These are phyloP conservation scores for Tephrocybe sp. DNA, from an alignment of 768 basidiomycete genomes.

Conservation along the genomic window DNA sequence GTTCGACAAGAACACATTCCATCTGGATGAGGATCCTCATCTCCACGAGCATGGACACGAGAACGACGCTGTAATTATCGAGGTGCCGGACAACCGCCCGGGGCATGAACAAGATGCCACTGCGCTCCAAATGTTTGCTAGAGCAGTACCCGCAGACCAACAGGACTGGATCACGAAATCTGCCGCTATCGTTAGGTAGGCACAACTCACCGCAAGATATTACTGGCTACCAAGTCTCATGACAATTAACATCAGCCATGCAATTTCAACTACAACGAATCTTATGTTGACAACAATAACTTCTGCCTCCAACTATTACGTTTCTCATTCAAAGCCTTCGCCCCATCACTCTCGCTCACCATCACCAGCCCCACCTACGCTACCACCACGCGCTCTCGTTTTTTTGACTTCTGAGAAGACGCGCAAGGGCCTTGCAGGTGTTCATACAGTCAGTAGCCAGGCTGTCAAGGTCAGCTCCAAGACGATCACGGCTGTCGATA, in stretches of 20 bases:
- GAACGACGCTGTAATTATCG: conserved; percentile 68
- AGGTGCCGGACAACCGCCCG: conserved; percentile 52
- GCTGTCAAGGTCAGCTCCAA: conserved; percentile 65
- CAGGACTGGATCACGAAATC: conserved; percentile 67
- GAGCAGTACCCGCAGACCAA: conserved; percentile 62
- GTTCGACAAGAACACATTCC: conserved; percentile 50
- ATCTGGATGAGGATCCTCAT: conserved; percentile 56
- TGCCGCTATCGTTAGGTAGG: conserved; percentile 62
- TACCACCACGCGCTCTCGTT: conserved; percentile 46
- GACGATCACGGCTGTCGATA: conserved; percentile 60
- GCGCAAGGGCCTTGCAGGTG: conserved; percentile 52
- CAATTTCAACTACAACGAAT: conserved; percentile 64
- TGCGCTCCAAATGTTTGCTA: conserved; percentile 54
- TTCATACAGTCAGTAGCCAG: conserved; percentile 63
- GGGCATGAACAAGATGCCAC: conserved; percentile 34
- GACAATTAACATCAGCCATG: no score
- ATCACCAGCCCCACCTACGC: conserved; percentile 15
- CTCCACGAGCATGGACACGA: conserved; percentile 49
- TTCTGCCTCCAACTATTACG: conserved; percentile 59
- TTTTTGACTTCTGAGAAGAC: conserved; percentile 61
- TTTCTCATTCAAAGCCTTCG: conserved; percentile 52
- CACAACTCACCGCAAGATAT: no score
- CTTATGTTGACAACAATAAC: conserved; percentile 61
- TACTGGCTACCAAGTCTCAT: no score
- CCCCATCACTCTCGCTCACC: conserved; percentile 33